phyloP scores from a whole-genome alignment of 2,329 filamentous ascomycete genomes.

The Paracorniculantispora psalliotae region DNA sequence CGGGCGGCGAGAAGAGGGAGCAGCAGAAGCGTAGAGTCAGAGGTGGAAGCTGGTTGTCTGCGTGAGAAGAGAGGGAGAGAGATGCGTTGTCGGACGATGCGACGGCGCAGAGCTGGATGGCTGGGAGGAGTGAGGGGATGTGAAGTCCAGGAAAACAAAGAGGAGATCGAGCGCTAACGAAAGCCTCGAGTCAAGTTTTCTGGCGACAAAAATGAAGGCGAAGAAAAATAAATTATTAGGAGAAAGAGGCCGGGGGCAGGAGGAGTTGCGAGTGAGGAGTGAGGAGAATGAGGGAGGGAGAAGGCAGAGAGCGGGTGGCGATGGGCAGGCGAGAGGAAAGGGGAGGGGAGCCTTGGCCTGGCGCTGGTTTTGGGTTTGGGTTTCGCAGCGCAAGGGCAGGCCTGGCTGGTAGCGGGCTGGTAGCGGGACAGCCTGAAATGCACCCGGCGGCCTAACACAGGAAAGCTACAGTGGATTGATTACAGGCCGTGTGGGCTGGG shows the following conservation, averaged over 20 bases:
- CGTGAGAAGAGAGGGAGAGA: background rate
- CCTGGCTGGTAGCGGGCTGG: background rate
- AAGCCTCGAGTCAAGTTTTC: slow-evolving; percentile 35
- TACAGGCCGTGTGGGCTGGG: too few relatives aligned
- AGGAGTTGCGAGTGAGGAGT: slow-evolving; percentile 12
- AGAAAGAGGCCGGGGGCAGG: slow-evolving; percentile 15
- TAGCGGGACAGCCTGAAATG: background rate
- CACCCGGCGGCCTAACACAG: background rate
- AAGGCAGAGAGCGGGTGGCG: slow-evolving; percentile 9
- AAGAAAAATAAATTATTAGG: slow-evolving; percentile 18
- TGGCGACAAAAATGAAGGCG: slow-evolving; percentile 16
- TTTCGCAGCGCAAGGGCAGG: too few relatives aligned
- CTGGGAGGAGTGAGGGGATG: slow-evolving; percentile 2
- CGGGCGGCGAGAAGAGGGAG: slow-evolving; percentile 14
- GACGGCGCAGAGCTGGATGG: background rate
- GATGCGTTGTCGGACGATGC: background rate
- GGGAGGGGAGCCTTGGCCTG: background rate
- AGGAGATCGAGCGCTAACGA: slow-evolving; percentile 44
- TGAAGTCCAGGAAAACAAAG: slow-evolving; percentile 12
- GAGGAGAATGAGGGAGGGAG: slow-evolving; percentile 16
- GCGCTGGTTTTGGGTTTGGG: slow-evolving; percentile 1
- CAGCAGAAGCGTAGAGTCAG: slow-evolving; percentile 6
- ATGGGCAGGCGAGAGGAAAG: slow-evolving; percentile 7
- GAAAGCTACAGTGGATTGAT: too few relatives aligned
- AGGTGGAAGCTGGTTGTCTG: background rate